Conservation (phyloP, 1,139 yeast species). For the Eremothecium coryli region DNA sequence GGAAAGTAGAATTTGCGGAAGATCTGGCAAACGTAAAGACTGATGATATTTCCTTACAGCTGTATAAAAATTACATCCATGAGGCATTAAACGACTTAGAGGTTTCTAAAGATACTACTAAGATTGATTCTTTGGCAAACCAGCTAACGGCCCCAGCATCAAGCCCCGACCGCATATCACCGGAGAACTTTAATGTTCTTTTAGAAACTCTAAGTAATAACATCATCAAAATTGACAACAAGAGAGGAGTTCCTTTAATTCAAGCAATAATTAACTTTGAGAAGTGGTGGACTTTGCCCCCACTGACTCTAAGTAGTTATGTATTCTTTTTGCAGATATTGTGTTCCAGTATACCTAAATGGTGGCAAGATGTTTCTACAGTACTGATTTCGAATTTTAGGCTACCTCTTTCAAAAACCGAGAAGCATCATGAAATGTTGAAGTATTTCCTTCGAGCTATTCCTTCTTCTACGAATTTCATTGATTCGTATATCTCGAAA, state of each 20-base stretch:
- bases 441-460: slow-evolving; percentile 55
- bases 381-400: slow-evolving; percentile 55
- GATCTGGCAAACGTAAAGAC: slow-evolving; percentile 7
- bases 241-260: slow-evolving; percentile 38
- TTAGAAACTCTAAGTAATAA: slow-evolving; percentile 42
- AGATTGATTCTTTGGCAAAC: slow-evolving; percentile 38
- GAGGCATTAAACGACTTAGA: slow-evolving; percentile 66
- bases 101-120: slow-evolving; percentile 35
- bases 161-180: slow-evolving; percentile 37
- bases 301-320: slow-evolving; percentile 39
- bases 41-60: slow-evolving; percentile 33
- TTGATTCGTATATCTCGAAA: slow-evolving; percentile 50
- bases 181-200: slow-evolving; percentile 36
- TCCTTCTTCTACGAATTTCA: slow-evolving; percentile 68
- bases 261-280: slow-evolving; percentile 42
- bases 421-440: slow-evolving; percentile 59
- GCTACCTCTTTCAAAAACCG: slow-evolving; percentile 30
- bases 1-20: slow-evolving; percentile 28
- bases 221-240: slow-evolving; percentile 41
- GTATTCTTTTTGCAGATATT: slow-evolving; percentile 67
- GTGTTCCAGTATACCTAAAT: slow-evolving; percentile 79
- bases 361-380: slow-evolving; percentile 75
- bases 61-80: slow-evolving; percentile 55
- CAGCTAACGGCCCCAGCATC: slow-evolving; percentile 37
- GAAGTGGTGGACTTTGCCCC: slow-evolving; percentile 48